These are phyloP conservation scores for Bipolaris sorokiniana DNA, from an alignment of 2,329 filamentous ascomycete genomes.

Conservation along the genomic window DNA sequence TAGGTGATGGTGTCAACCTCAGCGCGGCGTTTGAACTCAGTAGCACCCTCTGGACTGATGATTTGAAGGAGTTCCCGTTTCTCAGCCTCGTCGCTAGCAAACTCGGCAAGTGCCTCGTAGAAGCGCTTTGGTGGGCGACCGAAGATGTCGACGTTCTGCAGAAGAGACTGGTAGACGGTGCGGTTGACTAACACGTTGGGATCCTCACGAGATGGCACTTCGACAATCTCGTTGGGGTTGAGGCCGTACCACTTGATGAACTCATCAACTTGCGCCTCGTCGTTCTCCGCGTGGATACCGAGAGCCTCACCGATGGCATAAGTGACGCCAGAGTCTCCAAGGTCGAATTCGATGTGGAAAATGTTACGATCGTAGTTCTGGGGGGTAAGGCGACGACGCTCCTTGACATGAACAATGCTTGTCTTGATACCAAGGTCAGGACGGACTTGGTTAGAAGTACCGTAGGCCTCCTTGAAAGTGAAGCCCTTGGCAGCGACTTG, in stretches of 20 bases:
- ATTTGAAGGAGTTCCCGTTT: constrained; percentile 79
- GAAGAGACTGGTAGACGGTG: constrained; percentile 88
- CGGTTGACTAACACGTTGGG: constrained; percentile 76
- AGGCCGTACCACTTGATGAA: constrained; percentile 94
- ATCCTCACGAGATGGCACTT: constrained; percentile 86
- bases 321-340: constrained; percentile 86
- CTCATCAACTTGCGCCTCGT: constrained; percentile 74
- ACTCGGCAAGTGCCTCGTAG: constrained; percentile 90
- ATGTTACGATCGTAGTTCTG: constrained; percentile 94
- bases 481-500: constrained; percentile 84
- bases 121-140: constrained; percentile 97
- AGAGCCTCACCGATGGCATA: constrained; percentile 98
- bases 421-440: constrained; percentile 89
- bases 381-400: constrained; percentile 92
- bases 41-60: constrained; percentile 74
- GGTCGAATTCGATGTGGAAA: constrained; percentile 99
- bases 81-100: constrained; percentile 81
- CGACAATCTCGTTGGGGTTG: constrained; percentile 81
- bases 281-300: constrained; percentile 94
- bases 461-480: constrained; percentile 92
- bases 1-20: constrained; percentile 93
- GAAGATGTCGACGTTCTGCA: constrained; percentile 95
- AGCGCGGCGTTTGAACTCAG: constrained; percentile 88
- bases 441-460: constrained; percentile 73
- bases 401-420: constrained; percentile 85